A percentile compares a stretch with the other conserved stretches of the same genome.
phyloP scores from a whole-genome alignment of 139 green algal species.

The Micractinium sp. region DNA sequence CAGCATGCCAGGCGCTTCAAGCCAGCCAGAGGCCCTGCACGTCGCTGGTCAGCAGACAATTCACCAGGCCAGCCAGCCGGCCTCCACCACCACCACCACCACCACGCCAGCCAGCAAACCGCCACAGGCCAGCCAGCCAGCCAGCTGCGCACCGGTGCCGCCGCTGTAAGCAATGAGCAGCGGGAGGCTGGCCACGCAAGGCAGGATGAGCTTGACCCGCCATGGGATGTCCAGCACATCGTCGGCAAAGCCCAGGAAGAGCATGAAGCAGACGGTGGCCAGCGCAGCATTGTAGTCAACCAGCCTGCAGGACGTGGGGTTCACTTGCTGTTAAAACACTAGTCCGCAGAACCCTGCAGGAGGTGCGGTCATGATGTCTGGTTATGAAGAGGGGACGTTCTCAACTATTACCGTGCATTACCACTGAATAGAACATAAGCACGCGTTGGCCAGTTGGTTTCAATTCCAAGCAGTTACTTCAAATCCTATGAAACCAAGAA shows the following conservation, averaged over 20 bases:
- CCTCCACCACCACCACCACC: not conserved
- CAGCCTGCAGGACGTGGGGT: conserved; percentile 52
- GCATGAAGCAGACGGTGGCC: conserved; percentile 97
- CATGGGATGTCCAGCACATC: conserved; percentile 99
- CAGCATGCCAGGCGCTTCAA: too few species aligned
- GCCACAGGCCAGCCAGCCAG: not conserved
- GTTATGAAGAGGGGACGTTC: too few species aligned
- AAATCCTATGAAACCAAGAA: too few species aligned
- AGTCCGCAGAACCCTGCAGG: too few species aligned
- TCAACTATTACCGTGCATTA: too few species aligned
- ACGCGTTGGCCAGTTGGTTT: too few species aligned
- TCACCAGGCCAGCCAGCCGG: not conserved
- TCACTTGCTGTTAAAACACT: too few species aligned
- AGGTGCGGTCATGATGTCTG: too few species aligned
- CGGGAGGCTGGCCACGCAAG: conserved; percentile 87
- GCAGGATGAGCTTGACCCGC: conserved; percentile 95
- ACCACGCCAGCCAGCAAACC: not conserved
- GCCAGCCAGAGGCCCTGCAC: too few species aligned
- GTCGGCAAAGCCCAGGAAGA: conserved; percentile 98
- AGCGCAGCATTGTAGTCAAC: conserved; percentile 99
- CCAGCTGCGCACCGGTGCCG: conserved; percentile 60
- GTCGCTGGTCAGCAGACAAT: not conserved
- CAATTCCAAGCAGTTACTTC: too few species aligned
- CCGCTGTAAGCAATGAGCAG: conserved; percentile 93
- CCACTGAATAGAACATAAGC: too few species aligned